Percentiles rank a stretch among this genome's conserved stretches.
Conservation (phyloP, 345 rosid genomes). For the Euclidium syriacum region DNA sequence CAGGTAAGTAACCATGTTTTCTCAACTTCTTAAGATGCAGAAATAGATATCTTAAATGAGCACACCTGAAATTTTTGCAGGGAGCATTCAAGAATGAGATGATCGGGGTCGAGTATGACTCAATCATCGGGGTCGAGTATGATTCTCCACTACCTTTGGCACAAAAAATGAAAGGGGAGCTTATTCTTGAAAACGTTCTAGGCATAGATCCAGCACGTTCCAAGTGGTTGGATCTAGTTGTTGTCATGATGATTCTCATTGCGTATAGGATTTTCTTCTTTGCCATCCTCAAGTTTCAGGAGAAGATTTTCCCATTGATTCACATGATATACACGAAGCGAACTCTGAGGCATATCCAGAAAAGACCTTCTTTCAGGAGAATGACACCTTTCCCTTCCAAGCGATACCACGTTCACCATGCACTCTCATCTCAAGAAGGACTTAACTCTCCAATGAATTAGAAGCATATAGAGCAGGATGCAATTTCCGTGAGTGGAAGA, state of each 20-base stretch:
- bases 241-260: slow-evolving; percentile 53
- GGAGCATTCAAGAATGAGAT: slow-evolving; percentile 85
- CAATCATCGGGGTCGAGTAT: slow-evolving; percentile 72
- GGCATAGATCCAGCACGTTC: slow-evolving; percentile 49
- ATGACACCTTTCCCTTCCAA: slow-evolving; percentile 40
- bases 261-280: slow-evolving; percentile 66
- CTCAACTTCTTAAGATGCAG: background rate
- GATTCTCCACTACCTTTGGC: slow-evolving; percentile 52
- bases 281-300: slow-evolving; percentile 66
- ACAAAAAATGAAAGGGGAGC: slow-evolving; percentile 58
- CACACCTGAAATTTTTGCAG: slow-evolving; percentile 33
- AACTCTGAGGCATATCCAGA: slow-evolving; percentile 51
- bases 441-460: slow-evolving; percentile 63
- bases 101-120: slow-evolving; percentile 68
- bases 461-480: slow-evolving; percentile 4
- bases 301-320: slow-evolving; percentile 61
- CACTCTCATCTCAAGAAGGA: slow-evolving; percentile 87
- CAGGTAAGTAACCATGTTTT: slow-evolving; percentile 55
- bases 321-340: slow-evolving; percentile 51
- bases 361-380: slow-evolving; percentile 75
- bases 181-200: slow-evolving; percentile 42
- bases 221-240: slow-evolving; percentile 85
- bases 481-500: background rate
- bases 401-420: slow-evolving; percentile 44
- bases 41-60: background rate